Percentiles rank a stretch among this genome's conserved stretches.
phyloP scores from a whole-genome alignment of 1,284 basidiomycete species.

The Wolfiporia cocos region DNA sequence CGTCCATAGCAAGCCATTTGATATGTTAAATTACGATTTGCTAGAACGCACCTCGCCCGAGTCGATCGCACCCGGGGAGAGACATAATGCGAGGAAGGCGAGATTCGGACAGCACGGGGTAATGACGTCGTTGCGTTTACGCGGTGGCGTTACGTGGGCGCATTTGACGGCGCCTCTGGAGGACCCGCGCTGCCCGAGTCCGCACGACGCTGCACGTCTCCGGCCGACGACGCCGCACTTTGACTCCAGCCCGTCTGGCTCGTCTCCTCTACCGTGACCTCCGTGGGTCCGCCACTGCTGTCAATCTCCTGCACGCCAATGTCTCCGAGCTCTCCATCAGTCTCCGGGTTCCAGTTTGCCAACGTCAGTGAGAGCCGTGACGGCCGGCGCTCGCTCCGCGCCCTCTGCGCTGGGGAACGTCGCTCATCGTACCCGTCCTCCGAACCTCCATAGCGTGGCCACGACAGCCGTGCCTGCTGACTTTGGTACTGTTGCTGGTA shows the following conservation, averaged over 20 bases:
- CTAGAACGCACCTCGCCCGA: too few relatives aligned
- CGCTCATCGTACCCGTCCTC: constrained; percentile 9
- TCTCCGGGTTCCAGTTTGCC: constrained; percentile 22
- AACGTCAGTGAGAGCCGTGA: constrained; percentile 22
- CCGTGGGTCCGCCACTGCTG: too few relatives aligned
- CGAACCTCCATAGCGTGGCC: constrained; percentile 11
- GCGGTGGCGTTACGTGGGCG: neutral
- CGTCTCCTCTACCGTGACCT: too few relatives aligned
- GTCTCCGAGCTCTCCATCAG: constrained; percentile 16
- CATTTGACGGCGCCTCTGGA: neutral
- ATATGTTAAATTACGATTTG: too few relatives aligned
- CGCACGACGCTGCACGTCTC: neutral
- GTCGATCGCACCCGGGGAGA: too few relatives aligned
- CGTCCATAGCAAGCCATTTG: too few relatives aligned
- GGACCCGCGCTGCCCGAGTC: neutral
- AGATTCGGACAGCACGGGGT: too few relatives aligned
- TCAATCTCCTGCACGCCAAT: constrained; percentile 11
- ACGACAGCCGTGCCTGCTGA: constrained; percentile 9
- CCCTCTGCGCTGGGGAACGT: constrained; percentile 5
- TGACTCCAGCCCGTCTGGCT: neutral
- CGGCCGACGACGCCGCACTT: too few relatives aligned
- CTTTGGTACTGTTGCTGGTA: too few relatives aligned
- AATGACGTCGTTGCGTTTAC: neutral
- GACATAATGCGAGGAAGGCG: too few relatives aligned
- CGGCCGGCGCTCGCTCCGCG: constrained; percentile 13